A percentile compares a stretch with the other conserved stretches of the same genome.
phyloP scores from a whole-genome alignment of 2,329 filamentous ascomycete species.

The Fusarium albidum region DNA sequence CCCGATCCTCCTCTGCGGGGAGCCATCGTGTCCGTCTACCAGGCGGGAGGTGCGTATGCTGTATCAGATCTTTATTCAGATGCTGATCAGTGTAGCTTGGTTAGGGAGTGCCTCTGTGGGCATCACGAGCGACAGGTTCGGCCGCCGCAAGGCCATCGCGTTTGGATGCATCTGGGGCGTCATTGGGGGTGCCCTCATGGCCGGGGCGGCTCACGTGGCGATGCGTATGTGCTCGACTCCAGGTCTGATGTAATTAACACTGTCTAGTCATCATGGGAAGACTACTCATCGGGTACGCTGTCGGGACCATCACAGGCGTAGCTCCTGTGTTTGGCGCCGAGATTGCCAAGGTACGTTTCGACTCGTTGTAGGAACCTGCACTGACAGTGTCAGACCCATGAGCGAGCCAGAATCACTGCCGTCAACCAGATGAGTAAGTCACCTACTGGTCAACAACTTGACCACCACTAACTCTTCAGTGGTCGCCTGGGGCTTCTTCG shows the following conservation, averaged over 20 bases:
- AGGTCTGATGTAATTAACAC: rapidly evolving
- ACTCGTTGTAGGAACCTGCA: background rate
- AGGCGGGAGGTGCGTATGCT: constrained; percentile 45
- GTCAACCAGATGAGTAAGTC: constrained; percentile 52
- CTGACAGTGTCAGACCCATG: constrained; percentile 39
- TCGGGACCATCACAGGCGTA: constrained; percentile 52
- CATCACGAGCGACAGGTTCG: constrained; percentile 47
- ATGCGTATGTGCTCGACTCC: constrained; percentile 44
- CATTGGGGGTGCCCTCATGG: constrained; percentile 50
- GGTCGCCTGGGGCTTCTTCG: constrained; percentile 53
- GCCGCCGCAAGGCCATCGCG: constrained; percentile 49
- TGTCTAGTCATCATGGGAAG: constrained; percentile 49
- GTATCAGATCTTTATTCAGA: rapidly evolving
- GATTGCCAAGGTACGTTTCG: constrained; percentile 46
- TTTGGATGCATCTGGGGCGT: constrained; percentile 52
- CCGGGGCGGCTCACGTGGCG: constrained; percentile 50
- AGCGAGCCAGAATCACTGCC: constrained; percentile 50
- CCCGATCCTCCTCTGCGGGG: constrained; percentile 47
- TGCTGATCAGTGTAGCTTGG: constrained; percentile 42
- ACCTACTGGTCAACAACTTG: rapidly evolving
- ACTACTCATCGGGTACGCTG: constrained; percentile 49
- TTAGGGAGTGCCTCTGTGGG: constrained; percentile 51
- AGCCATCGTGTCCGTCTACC: constrained; percentile 51
- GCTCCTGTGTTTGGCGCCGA: constrained; percentile 52
- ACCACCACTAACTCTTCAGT: constrained; percentile 36